phyloP scores from a whole-genome alignment of 1,284 basidiomycete genomes.

The Porogramme epimiltina region DNA sequence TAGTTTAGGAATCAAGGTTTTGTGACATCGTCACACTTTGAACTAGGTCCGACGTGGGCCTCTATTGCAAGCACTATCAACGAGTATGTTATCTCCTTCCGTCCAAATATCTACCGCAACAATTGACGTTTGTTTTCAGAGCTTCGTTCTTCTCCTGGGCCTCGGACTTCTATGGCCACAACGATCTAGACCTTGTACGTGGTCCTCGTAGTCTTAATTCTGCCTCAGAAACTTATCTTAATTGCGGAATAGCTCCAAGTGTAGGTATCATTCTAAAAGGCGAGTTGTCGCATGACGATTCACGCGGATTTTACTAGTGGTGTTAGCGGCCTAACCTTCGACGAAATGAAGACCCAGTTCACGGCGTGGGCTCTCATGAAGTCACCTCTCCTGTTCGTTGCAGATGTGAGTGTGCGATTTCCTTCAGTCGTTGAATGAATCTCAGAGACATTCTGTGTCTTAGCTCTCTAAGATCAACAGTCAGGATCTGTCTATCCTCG shows the following conservation, averaged over 20 bases:
- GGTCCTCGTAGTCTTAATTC: no score
- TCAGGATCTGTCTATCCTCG: constrained; percentile 52
- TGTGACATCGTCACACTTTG: no score
- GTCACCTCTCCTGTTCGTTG: constrained; percentile 51
- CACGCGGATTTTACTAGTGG: constrained; percentile 37
- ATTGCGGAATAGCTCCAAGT: no score
- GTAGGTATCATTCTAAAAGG: no score
- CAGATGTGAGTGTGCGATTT: constrained; percentile 29
- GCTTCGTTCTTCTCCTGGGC: constrained; percentile 44
- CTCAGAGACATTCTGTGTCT: no score
- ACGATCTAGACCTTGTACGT: constrained; percentile 59
- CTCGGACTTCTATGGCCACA: constrained; percentile 58
- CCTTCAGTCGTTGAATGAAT: not conserved
- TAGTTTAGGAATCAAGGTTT: no score
- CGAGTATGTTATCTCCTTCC: no score
- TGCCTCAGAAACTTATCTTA: no score
- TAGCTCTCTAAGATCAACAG: constrained; percentile 50
- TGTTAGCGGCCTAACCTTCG: constrained; percentile 53
- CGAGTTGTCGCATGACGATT: no score
- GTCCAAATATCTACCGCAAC: no score
- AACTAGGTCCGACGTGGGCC: no score
- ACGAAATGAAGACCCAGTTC: constrained; percentile 62
- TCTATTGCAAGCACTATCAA: no score
- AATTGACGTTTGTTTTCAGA: constrained; percentile 13
- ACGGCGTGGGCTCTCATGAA: constrained; percentile 67